Conservation (phyloP, 495 filamentous ascomycete genomes). For the Penicillium paradoxum region DNA sequence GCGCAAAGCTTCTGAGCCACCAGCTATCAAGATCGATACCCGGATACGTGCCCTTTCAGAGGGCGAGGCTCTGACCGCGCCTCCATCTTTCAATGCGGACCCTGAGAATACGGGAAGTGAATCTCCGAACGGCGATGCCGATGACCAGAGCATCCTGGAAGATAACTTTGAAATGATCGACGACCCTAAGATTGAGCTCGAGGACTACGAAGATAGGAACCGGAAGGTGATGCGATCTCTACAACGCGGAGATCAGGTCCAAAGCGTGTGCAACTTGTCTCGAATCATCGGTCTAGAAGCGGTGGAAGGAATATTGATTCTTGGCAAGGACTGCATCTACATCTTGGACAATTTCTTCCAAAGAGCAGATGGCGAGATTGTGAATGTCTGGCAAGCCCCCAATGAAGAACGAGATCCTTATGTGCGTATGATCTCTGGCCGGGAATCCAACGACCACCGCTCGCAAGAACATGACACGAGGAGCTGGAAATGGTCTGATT, state of each 20-base stretch:
- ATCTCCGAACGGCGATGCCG: constrained; percentile 35
- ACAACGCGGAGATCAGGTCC: constrained; percentile 86
- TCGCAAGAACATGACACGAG: constrained; percentile 71
- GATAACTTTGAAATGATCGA: constrained; percentile 95
- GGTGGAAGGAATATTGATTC: constrained; percentile 81
- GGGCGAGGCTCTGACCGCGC: constrained; percentile 34
- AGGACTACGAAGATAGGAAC: constrained; percentile 94
- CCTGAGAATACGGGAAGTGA: constrained; percentile 20
- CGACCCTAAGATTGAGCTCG: constrained; percentile 74
- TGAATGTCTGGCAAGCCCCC: constrained; percentile 92
- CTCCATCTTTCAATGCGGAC: constrained; percentile 28
- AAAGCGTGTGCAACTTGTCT: constrained; percentile 90
- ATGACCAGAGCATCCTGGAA: constrained; percentile 50
- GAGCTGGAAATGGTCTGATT: constrained; percentile 89
- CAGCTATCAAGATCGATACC: constrained; percentile 36
- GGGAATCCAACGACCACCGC: constrained; percentile 59
- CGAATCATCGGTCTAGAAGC: constrained; percentile 90
- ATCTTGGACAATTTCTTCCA: constrained; percentile 95
- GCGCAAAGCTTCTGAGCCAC: constrained; percentile 53
- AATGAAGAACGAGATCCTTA: constrained; percentile 91
- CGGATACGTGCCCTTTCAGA: constrained; percentile 26
- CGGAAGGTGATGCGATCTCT: constrained; percentile 93
- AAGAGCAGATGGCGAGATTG: constrained; percentile 87
- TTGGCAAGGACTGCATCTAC: constrained; percentile 91
- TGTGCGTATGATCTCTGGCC: constrained; percentile 83